Evolutionary conservation across 345 rosid genomes (phyloP).

Genomic region (Euphorbia lathyris): DNA sequence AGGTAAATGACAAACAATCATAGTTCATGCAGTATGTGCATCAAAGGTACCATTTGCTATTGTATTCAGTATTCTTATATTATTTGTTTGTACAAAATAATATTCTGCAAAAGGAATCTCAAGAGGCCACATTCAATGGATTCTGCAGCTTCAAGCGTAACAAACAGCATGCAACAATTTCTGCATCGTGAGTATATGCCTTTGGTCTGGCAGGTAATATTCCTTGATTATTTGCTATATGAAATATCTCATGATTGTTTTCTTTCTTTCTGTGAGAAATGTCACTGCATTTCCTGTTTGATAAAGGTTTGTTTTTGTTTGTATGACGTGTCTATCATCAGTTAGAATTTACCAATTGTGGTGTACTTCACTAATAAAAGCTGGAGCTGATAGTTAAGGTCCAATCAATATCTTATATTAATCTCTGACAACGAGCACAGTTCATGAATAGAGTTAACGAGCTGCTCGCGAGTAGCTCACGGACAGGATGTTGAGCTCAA

Average conservation of each 20-base stretch:
- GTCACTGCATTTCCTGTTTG: background rate
- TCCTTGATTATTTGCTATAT: conserved; percentile 10
- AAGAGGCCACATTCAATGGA: conserved; percentile 30
- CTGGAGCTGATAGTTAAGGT: too few species aligned
- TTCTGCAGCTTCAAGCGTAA: conserved; percentile 20
- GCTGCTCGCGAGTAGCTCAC: too few species aligned
- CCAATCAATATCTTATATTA: too few species aligned
- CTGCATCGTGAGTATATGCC: conserved; percentile 76
- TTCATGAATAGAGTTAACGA: too few species aligned
- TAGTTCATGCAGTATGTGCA: background rate
- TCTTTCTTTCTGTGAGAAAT: background rate
- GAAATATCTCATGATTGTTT: background rate
- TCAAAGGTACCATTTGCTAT: background rate
- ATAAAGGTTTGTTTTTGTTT: background rate
- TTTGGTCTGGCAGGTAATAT: conserved; percentile 78
- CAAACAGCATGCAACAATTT: conserved; percentile 34
- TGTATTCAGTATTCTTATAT: background rate
- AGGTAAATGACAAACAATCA: background rate
- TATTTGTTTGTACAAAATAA: background rate
- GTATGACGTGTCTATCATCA: background rate
- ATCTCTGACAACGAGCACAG: too few species aligned
- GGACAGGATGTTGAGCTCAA: too few species aligned
- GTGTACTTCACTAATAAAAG: background rate
- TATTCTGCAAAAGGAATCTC: conserved; percentile 26
- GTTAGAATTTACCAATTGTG: background rate